Base-by-base conservation (phyloP, 805 yeast species). In the Yarrowia hollandica region DNA sequence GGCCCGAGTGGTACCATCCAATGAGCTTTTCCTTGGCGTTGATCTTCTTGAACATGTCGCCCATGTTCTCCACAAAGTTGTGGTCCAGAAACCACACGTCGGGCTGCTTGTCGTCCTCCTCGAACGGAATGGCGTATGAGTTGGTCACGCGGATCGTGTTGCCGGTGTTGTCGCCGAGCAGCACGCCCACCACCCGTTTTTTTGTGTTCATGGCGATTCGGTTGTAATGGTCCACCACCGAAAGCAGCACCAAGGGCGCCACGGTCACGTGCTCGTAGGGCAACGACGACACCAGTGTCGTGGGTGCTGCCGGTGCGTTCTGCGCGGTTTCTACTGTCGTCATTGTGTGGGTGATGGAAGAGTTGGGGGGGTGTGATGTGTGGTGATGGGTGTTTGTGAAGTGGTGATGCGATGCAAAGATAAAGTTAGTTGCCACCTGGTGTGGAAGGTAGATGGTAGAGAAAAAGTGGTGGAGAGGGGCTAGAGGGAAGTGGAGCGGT, bases 1-100 rank as follows among this genome's bases (percentile, higher is more conserved):
- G 97, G 4, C 99, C 99, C 8, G 96, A 86, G 73, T 94, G 99
- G 71, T 94, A 94, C 99, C 99, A 94, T n/a, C 99, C 99, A 70
- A 94, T 84, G 48, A 94, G 79, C 71, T 84, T 88, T 72, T 94
- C 99, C 74, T 89, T 91, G 16, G 99, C 99, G 75, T 91, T 95
- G 71, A 94, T 91, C 72, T 95, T 94, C 71, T 88, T 90, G 75
- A 90, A 92, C 99, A 94, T 94, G 65, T 90, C 97, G 64, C 90
- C 86, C 99, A 94, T 94, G 59, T 88, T 82, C 69, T 92, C 98
- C 61, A 94, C 89, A 72, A 85, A 94, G 71, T 94, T 92, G 75
- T 94, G 99, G 71, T 94, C 99, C 67, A 94, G 76, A 70, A 94
- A 94, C 98, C 98, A 94, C 44, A 95, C 97, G 18, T 84, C 85